Percentiles rank a stretch among this genome's conserved stretches.
phyloP scores from a whole-genome alignment of 192 early-diverging fungal genomes.

The Piromyces finnis region DNA sequence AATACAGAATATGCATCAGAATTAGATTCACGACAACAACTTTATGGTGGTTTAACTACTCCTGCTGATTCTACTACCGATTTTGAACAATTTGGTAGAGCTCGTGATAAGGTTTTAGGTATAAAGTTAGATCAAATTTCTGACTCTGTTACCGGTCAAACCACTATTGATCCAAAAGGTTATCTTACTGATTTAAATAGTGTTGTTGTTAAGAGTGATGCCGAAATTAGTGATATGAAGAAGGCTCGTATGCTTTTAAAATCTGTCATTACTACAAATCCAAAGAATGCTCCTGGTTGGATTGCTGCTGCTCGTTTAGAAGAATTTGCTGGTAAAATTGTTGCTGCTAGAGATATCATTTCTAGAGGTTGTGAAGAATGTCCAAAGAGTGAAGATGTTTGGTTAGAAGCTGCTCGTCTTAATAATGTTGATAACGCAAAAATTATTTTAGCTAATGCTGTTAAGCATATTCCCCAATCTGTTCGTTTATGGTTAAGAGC shows the following conservation, averaged over 20 bases:
- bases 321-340: conserved; percentile 70
- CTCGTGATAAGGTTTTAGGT: conserved; percentile 76
- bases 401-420: conserved; percentile 88
- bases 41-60: conserved; percentile 37
- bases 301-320: conserved; percentile 93
- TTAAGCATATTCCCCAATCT: conserved; percentile 71
- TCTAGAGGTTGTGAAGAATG: conserved; percentile 88
- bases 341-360: conserved; percentile 69
- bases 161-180: conserved; percentile 85
- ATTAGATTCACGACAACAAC: conserved; percentile 42
- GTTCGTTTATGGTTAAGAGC: conserved; percentile 88
- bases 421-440: conserved; percentile 72
- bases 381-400: conserved; percentile 84
- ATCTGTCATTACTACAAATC: conserved; percentile 84
- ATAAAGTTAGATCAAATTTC: conserved; percentile 82
- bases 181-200: conserved; percentile 86
- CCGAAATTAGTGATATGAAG: conserved; percentile 75
- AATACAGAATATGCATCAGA: conserved; percentile 26
- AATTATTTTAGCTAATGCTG: conserved; percentile 76
- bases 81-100: conserved; percentile 81
- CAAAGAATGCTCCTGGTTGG: conserved; percentile 94
- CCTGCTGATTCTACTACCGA: conserved; percentile 43
- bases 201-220: conserved; percentile 55
- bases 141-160: conserved; percentile 70
- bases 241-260: conserved; percentile 72